Conservation (phyloP, 192 early-diverging fungal genomes). For the Obelidium mucronatum region DNA sequence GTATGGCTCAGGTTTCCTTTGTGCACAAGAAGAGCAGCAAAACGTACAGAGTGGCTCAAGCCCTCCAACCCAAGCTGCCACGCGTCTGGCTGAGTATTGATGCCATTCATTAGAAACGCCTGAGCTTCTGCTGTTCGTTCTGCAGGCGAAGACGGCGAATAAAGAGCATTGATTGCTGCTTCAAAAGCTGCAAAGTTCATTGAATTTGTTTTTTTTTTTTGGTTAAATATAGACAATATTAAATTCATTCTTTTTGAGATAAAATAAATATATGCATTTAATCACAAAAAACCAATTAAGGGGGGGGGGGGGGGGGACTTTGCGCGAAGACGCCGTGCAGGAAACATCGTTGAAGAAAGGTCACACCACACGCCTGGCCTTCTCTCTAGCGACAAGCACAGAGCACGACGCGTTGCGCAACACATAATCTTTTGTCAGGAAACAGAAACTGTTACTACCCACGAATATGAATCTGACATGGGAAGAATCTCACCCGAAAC, state of each 20-base stretch:
- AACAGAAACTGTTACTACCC: background rate
- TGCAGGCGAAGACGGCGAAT: background rate
- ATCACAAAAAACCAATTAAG: background rate
- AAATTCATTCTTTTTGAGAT: background rate
- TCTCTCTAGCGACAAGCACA: background rate
- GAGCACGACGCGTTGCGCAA: background rate
- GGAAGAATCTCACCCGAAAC: too few species aligned
- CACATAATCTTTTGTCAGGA: background rate
- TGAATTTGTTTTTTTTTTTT: background rate
- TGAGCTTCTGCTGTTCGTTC: background rate
- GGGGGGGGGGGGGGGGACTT: background rate
- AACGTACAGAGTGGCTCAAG: background rate
- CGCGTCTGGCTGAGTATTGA: background rate
- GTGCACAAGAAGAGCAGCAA: conserved; percentile 1
- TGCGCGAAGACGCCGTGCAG: background rate
- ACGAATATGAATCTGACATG: too few species aligned
- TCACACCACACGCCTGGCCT: background rate
- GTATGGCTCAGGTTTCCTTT: too few species aligned
- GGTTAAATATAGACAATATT: background rate
- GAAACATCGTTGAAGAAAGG: background rate
- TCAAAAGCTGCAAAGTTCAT: conserved; percentile 5
- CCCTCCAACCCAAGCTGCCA: conserved; percentile 8
- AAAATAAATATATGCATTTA: background rate
- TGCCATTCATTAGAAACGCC: background rate
- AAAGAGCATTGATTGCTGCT: conserved; percentile 2